Evolutionary conservation across 176 grass and related monocot species (phyloP), one percentile per base, ranked within the genome.

Genomic region (Typha latifolia): DNA sequence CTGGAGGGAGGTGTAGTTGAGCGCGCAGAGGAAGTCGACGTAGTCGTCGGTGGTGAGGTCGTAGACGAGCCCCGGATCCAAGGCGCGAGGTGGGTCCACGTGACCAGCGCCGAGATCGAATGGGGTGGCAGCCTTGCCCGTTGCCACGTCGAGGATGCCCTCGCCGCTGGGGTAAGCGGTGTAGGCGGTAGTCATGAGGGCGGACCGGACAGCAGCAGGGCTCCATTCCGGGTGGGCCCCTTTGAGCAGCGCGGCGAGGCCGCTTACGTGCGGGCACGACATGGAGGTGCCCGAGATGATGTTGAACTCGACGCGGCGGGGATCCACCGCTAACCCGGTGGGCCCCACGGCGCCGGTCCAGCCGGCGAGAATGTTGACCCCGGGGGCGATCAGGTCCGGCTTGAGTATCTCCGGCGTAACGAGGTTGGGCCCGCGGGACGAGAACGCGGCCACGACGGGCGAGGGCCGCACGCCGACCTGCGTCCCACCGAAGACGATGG

Each of bases 231-330:
- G 89, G 78, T 97, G 85, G 29, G 70, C 76, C 57, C 76, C 78
- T 24, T 78, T 84, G 34, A 96, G 80, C 70, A 96, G 37, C 49
- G 85, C 92, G 14, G 85, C 85, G 11, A 96, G 85, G 16, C 92
- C 92, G 65, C 92, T 96, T 29, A 96, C 80, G 83, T 96, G 92
- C 61, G 92, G 92, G 74, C 92, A 96, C 73, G 92, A 96, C 92
- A 96, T 96, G 73, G 92, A 96, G 12, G 92, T 96, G 63, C 92
- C 88, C 4, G 92, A 96, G 43, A 96, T 89, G 31, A 96, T 96
- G 85, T 91, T 96, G 87, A 91, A 96, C 12, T 73, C 81, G 2
- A 82, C 78, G 61, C 78, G 88, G 29, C 88, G 85, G 19, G 12
- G 4, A 78, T 96, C 94, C 15, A 49, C 78, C 14, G 75, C 37